Evolutionary conservation across 768 basidiomycete genomes (phyloP), one percentile per base, ranked within the genome.

Genomic region (Tulasnella calospora): DNA sequence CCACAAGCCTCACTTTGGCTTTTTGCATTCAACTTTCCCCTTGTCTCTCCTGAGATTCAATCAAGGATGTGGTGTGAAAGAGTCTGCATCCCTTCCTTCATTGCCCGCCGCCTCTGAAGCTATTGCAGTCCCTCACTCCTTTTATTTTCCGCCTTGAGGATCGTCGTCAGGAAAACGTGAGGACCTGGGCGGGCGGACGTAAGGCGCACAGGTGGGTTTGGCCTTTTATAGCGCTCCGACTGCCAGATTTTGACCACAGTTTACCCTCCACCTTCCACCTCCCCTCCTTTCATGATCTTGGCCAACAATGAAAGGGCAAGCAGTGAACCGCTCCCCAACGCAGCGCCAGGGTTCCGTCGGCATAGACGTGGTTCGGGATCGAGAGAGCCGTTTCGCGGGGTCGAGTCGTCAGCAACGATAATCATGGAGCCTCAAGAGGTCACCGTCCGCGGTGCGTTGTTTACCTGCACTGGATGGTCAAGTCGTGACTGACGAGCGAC

Each of bases 91-190:
- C 61, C 61, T 35, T 35, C 61, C 51, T 51, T 51, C 51, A 51
- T 67, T 35, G 61, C 27, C 61, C 30, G 30, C 61, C 61, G 30
- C 61, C 61, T 67, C 30, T 35, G 61, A 23, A n/a, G 21, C 51
- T 51, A 17, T 3, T 35, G 1, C 30, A 12, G 23, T 33, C 27
- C 15, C 61, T 12, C 61, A 13, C 17, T 67, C 61, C 61, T 67
- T 67, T 67, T 67, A 67, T 67, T 67, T 67, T 67, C 61, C 61
- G 61, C 61, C 51, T 67, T 67, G 27, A 35, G 61, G 61, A 67
- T 33, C 27, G 61, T 67, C 61, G 61, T 35, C 13, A 67, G 61
- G 61, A 67, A 67, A 67, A 67, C 61, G 61, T 67, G 61, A 67
- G 61, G 61, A 67, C n/a, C 61, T 67, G 61, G 33, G 61, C 27